Base-by-base conservation (phyloP, 345 rosid species). In the Combretum micranthum region DNA sequence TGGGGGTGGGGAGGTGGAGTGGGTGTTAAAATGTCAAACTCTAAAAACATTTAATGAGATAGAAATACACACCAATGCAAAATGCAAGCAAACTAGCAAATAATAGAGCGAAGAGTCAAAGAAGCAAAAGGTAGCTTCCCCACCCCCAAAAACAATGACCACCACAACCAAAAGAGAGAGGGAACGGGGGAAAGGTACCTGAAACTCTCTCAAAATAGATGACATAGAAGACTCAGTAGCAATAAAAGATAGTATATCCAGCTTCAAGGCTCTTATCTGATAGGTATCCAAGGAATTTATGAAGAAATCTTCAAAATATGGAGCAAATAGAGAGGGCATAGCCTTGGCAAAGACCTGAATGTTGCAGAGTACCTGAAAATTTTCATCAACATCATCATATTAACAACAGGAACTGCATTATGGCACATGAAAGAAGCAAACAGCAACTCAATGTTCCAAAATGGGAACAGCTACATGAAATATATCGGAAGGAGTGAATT, bases 11-110 rank as follows among this genome's bases (percentile, higher is more conserved):
- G n/a, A n/a, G n/a, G n/a, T n/a, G 84, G 79, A 67, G 86, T 78
- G 60, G 73, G 79, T 71, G 93, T 83, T 70, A 92, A 86, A 64
- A 92, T 86, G 76, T 83, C 89, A 68, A 92, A 94, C 83, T 88
- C 88, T 74, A 88, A 74, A 50, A 32, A 32, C 39, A 32, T 32
- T 32, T n/a, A 32, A 32, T 32, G 39, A 32, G 5, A 7, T 32
- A 32, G 7, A 7, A 32, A 32, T 32, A 32, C 5, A 1, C 39
- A 32, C 39, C 39, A 32, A 4, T 32, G 39, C 9, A 4, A 25
- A 32, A 32, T 7, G 39, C 6, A 32, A 32, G 39, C 39, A 32
- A 32, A 32, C 39, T 32, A n/a, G 39, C 39, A 4, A 7, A 11
- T 32, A 32, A 32, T 32, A 32, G 46, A 45, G 64, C 51, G 13